Base-by-base conservation (phyloP, 148 eudicot genomes). In the Camellia japonica region DNA sequence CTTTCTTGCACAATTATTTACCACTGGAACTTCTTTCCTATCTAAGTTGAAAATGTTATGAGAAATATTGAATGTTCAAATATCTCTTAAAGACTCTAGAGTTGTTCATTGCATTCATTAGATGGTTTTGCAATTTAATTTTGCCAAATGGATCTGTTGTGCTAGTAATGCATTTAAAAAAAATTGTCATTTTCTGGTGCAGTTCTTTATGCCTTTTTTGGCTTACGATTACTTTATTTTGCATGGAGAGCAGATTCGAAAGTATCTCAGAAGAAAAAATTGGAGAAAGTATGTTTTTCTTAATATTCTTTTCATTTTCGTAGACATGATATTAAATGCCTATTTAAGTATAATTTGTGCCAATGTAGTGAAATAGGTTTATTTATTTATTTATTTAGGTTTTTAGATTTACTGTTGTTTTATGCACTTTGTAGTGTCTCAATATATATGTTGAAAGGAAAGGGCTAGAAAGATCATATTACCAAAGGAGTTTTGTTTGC, bases 201-300 rank as follows among this genome's bases (percentile, higher is more conserved):
- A 96, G 99, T 91, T 73, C 98, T 96, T 54, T 96, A 96, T 87
- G 79, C 80, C 68, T 96, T 96, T 82, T 96, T 96, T 79, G 99
- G 99, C 68, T 72, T 92, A 78, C 97, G 99, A 58, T 87, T 96
- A 59, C 97, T 96, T 23, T 96, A 96, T 79, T 93, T 96, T 87
- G 99, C 99, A 66, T 96, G 99, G 99, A 93, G 90, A 79, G 87
- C 97, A 68, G 93, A 87, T 81, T 78, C 97, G 43, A 94, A 94
- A 86, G 89, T 90, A 83, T 92, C 98, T 43, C 92, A 94, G 81
- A 96, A 93, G 82, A 91, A 96, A 82, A 98, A 96, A 82, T 92
- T 96, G 62, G 99, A 96, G 83, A 98, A 96, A 90, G 99, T 96
- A 89, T 77, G 82, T 84, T 58, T 23, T 69, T 71, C 41, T 69